Percentiles rank a stretch among this genome's conserved stretches.
These are phyloP conservation scores for Penicillium sp. DNA, from an alignment of 2,329 filamentous ascomycete species.

Conservation along the genomic window DNA sequence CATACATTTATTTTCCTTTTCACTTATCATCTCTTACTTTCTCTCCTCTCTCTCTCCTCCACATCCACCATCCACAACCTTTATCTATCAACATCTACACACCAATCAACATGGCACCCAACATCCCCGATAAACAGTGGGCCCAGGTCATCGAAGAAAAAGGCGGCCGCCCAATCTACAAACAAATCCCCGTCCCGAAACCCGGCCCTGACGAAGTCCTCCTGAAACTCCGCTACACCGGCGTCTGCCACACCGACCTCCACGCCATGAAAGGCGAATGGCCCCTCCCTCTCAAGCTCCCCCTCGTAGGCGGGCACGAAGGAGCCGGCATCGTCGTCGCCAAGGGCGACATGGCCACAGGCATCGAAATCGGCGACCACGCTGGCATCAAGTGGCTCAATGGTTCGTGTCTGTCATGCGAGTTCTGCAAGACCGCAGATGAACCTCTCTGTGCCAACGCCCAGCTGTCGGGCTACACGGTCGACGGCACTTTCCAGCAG, in stretches of 20 bases:
- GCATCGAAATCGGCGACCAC: constrained; percentile 75
- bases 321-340: constrained; percentile 80
- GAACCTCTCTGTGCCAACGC: constrained; percentile 77
- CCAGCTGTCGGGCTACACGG: constrained; percentile 80
- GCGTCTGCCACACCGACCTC: constrained; percentile 84
- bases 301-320: constrained; percentile 75
- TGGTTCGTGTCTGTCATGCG: constrained; percentile 74
- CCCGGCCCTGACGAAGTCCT: constrained; percentile 87
- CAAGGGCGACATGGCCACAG: constrained; percentile 67
- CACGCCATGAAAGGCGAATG: constrained; percentile 84
- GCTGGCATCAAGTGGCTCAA: constrained; percentile 93
- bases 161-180: constrained; percentile 58
- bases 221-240: constrained; percentile 83
- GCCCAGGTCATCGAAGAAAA: constrained; percentile 83
- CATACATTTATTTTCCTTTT: too few species aligned
- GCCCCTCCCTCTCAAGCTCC: constrained; percentile 76
- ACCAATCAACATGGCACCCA: constrained; percentile 12
- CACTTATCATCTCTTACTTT: too few species aligned
- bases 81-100: not conserved
- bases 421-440: constrained; percentile 73
- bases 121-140: constrained; percentile 79
- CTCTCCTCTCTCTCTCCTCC: not conserved
- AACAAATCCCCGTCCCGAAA: constrained; percentile 66
- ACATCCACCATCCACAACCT: not conserved
- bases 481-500: constrained; percentile 90